Evolutionary conservation across 2,329 filamentous ascomycete genomes (phyloP).

Genomic region (Chalara sp.): DNA sequence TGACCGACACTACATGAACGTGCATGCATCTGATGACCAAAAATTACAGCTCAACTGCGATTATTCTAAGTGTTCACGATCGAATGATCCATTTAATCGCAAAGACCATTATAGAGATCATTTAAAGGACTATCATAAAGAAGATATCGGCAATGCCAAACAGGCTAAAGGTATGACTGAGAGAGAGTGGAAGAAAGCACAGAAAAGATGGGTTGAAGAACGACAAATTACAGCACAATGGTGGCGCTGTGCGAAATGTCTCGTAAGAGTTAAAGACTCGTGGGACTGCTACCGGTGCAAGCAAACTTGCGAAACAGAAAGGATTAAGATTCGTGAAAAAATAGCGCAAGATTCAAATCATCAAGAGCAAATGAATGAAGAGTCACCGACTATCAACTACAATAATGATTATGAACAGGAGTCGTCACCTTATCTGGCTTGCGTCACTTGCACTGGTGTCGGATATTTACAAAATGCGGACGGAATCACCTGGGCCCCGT

Average conservation of each 20-base stretch:
- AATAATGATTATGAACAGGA: neutral
- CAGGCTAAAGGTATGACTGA: conserved; percentile 9
- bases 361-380: no score
- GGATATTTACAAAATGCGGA: no score
- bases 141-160: conserved; percentile 26
- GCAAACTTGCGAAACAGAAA: conserved; percentile 14
- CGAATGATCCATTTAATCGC: conserved; percentile 33
- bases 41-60: conserved; percentile 24
- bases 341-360: neutral
- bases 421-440: neutral
- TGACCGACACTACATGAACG: conserved; percentile 29
- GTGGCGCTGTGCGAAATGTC: conserved; percentile 24
- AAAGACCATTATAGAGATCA: conserved; percentile 43
- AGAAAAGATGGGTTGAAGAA: conserved; percentile 17
- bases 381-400: no score
- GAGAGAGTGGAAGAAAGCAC: conserved; percentile 9
- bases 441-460: neutral
- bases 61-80: conserved; percentile 23
- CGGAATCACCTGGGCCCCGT: no score
- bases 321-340: neutral
- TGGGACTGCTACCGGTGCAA: conserved; percentile 20
- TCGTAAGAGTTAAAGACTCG: conserved; percentile 12
- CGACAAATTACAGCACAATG: conserved; percentile 11
- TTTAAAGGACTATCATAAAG: conserved; percentile 39
- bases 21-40: conserved; percentile 20